phyloP scores from a whole-genome alignment of 305 asterid genomes.

The Fraxinus sp. region DNA sequence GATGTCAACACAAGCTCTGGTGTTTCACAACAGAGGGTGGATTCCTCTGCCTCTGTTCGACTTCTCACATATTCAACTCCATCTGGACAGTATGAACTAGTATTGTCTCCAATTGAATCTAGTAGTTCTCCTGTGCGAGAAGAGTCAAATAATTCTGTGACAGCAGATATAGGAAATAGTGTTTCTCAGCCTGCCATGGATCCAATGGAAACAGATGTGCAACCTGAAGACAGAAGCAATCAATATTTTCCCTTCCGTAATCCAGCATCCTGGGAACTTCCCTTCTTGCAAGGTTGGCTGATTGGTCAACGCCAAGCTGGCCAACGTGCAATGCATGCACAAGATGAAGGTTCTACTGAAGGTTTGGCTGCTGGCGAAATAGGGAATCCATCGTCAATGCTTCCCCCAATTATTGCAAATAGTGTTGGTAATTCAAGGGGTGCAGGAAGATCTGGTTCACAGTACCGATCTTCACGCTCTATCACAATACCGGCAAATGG shows the following conservation, averaged over 20 bases:
- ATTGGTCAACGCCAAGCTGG: conserved; percentile 93
- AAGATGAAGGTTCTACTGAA: conserved; percentile 46
- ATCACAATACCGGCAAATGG: conserved; percentile 40
- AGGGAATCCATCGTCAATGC: conserved; percentile 44
- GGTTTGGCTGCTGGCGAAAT: conserved; percentile 43
- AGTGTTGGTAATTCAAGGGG: conserved; percentile 45
- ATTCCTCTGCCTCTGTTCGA: conserved; percentile 71
- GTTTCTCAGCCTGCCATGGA: conserved; percentile 48
- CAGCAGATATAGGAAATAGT: conserved; percentile 44
- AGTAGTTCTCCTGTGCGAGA: conserved; percentile 51
- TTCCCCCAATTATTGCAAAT: conserved; percentile 41
- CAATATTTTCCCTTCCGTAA: conserved; percentile 75
- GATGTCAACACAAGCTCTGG: conserved; percentile 43
- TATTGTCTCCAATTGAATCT: conserved; percentile 69
- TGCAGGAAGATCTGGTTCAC: conserved; percentile 65
- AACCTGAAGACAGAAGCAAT: conserved; percentile 59
- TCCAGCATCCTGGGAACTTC: conserved; percentile 85
- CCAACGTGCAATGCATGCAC: conserved; percentile 57
- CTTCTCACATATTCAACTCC: conserved; percentile 87
- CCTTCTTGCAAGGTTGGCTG: conserved; percentile 95
- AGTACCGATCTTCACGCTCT: conserved; percentile 60
- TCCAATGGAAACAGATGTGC: conserved; percentile 75
- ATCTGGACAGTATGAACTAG: conserved; percentile 81
- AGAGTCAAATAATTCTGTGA: conserved; percentile 44
- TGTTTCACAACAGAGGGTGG: conserved; percentile 52